Base-by-base conservation (phyloP, 371 early-diverging fungal species). In the Circinella umbellata region DNA sequence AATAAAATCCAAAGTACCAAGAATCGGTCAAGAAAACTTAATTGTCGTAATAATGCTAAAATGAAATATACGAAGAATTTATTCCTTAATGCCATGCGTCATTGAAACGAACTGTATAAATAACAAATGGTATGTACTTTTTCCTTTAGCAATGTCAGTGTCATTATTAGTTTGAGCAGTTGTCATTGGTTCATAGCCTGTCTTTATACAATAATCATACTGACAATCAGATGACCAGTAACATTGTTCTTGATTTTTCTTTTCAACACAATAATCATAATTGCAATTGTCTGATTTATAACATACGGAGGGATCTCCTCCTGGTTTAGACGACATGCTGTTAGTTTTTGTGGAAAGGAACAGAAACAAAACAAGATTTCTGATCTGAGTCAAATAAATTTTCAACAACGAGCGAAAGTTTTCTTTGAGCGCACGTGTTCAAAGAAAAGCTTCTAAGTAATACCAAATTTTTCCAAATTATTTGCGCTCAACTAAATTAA, bases 1-100 rank as follows among this genome's bases (percentile, higher is more conserved):
- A 87, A 42, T 8, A 86, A 66, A 53, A 90, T 89, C 84, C 87
- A 85, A 38, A 90, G 34, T 0, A 84, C 78, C 27, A 90, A 75
- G 47, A 84, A 81, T 18, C 84, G 77, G 74, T 90, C 89, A 9
- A 87, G 66, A 57, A 89, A 76, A 13, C 74, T 70, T 27, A 84
- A 61, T 54, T 76, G 72, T 0, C 69, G 61, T 7, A 80, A 20
- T 47, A 80, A 67, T 0, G 73, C 81, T 81, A 39, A 47, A 27
- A 39, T 53, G 48, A 9, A 20, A 9, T 0, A 53, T 37, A 15
- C 47, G 15, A 47, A 64, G 8, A 34, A 4, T 34, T 1, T 48
- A 27, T 9, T 39, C n/a, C 9, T 35, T 37, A 37, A 17, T 61
- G 6, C 0, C 39, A 61, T 18, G 14, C 3, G n/a, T 39, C 8